Conservation (phyloP, 495 filamentous ascomycete species). For the Gamarada debralockiae region DNA sequence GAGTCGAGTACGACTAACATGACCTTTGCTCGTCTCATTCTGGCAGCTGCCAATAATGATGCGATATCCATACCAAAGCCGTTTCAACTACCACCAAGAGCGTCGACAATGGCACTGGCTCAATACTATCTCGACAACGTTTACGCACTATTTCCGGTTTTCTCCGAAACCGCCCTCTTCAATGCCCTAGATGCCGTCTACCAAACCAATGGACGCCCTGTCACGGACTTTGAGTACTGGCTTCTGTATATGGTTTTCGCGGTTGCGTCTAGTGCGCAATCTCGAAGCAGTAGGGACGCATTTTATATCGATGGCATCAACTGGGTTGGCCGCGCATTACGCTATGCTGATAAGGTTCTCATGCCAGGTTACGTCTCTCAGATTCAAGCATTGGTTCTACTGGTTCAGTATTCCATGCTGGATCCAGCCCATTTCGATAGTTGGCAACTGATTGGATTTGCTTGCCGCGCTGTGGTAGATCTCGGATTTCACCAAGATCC, state of each 20-base stretch:
- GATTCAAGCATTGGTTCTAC: constrained; percentile 78
- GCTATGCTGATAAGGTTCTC: constrained; percentile 73
- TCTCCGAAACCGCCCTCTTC: constrained; percentile 70
- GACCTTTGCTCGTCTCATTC: constrained; percentile 79
- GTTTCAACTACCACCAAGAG: constrained; percentile 60
- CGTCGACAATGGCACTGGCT: constrained; percentile 60
- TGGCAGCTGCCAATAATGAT: constrained; percentile 68
- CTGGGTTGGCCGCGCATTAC: constrained; percentile 66
- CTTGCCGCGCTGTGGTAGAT: constrained; percentile 79
- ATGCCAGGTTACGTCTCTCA: constrained; percentile 76
- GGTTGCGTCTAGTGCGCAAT: constrained; percentile 68
- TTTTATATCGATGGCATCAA: constrained; percentile 60
- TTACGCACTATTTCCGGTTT: constrained; percentile 73
- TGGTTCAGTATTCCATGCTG: constrained; percentile 83
- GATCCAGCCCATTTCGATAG: constrained; percentile 86
- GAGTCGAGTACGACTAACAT: constrained; percentile 78
- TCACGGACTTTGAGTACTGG: constrained; percentile 76
- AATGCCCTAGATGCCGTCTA: constrained; percentile 78
- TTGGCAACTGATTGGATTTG: constrained; percentile 87
- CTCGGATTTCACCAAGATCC: constrained; percentile 88
- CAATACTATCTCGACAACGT: constrained; percentile 82
- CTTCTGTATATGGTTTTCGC: constrained; percentile 86
- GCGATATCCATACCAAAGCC: constrained; percentile 51
- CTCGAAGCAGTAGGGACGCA: constrained; percentile 59
- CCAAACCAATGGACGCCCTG: constrained; percentile 47